Base-by-base conservation (phyloP, 495 filamentous ascomycete species). In the Penicillium pancosmium region DNA sequence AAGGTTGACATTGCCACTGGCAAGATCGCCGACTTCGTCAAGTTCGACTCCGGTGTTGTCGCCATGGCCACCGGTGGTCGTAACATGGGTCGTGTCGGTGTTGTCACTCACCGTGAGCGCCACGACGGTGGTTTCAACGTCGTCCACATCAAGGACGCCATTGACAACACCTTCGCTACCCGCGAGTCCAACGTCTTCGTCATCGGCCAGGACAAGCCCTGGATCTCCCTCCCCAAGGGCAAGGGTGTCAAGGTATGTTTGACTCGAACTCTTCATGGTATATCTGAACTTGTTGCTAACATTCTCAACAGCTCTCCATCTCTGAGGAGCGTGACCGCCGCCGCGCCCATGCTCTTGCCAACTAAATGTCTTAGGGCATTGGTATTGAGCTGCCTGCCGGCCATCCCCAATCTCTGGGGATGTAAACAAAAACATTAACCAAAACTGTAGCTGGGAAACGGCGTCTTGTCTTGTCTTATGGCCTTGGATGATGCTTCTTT, bases 91-190 rank as follows among this genome's bases (percentile, higher is more conserved):
- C 95, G 94, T 92, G 93, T 98, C 72, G 94, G 95, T 88, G 94
- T 98, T 75, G 93, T 98, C 84, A 98, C 95, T 65, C 91, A 98
- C 86, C 93, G 94, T 83, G 94, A 98, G 86, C 91, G 93, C 66
- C 94, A 98, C 86, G 94, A 98, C 67, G 94, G 94, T 82, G 94
- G 95, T 80, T 98, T 98, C 89, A 92, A 92, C 86, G 94, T 98
- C 70, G 91, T 98, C 78, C 95, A 98, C 84, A 88, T 98, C 78
- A 97, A 98, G 89, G 94, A 98, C 72, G 94, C 92, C 63, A 90
- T 98, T 77, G 94, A 98, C 86, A 98, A 98, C 87, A 89, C 91
- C 70, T 98, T 97, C 83, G 92, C 95, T 68, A 98, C 94, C 70
- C 94, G 94, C 75, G 91, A 98, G 84, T 88, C 80, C 83, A 98